Conservation (phyloP, 139 green algal genomes). For the Spirogloea muscicola region DNA sequence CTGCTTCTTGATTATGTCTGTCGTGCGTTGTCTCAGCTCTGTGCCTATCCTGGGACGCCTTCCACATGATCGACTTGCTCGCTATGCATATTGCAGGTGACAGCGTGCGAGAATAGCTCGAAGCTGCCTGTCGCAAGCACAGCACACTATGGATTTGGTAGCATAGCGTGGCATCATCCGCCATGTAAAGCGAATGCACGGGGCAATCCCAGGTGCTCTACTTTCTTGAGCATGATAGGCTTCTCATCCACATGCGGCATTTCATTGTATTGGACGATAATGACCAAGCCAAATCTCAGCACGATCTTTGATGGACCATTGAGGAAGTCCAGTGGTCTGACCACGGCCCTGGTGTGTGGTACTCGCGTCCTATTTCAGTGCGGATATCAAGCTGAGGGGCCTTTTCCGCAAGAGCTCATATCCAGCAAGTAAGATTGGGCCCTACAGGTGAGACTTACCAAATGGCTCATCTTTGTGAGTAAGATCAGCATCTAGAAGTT, state of each 20-base stretch:
- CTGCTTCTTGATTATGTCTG: too few relatives aligned
- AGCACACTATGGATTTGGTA: conserved; percentile 40
- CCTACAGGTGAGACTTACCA: conserved; percentile 12
- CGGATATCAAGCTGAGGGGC: conserved; percentile 16
- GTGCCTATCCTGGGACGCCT: too few relatives aligned
- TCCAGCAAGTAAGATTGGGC: conserved; percentile 9
- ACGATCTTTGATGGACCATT: too few relatives aligned
- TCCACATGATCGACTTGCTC: too few relatives aligned
- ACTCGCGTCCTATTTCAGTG: background rate
- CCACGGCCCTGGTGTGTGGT: background rate
- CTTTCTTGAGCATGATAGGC: background rate
- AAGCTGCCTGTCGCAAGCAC: too few relatives aligned
- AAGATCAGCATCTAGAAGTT: background rate
- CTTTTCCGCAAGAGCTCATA: conserved; percentile 13
- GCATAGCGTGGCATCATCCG: conserved; percentile 22
- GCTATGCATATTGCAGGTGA: too few relatives aligned
- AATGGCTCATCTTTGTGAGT: background rate
- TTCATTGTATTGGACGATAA: background rate
- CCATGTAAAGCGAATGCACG: conserved; percentile 5
- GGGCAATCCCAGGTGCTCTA: conserved; percentile 9
- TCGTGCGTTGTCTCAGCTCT: too few relatives aligned
- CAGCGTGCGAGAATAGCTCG: background rate
- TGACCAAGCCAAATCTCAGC: background rate
- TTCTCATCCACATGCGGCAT: background rate
- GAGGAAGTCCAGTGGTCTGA: too few relatives aligned